These are phyloP conservation scores for Sugiyamaella chiloensis DNA, from an alignment of 805 yeast species.

Conservation along the genomic window DNA sequence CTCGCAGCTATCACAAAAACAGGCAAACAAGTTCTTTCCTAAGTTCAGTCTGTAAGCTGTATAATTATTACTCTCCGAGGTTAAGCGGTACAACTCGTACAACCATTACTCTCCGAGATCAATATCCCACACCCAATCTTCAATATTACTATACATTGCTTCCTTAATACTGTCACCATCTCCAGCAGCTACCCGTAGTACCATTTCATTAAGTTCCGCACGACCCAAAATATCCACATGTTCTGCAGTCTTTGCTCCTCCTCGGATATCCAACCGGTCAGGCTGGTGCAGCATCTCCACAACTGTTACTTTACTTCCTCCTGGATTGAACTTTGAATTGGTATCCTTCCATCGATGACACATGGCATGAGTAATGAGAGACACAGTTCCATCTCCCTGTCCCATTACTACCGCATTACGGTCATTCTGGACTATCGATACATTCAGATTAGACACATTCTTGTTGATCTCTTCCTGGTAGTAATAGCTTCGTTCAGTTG, in stretches of 20 bases:
- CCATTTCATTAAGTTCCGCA: conserved; percentile 83
- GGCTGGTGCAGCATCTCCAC: conserved; percentile 95
- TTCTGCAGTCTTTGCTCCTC: conserved; percentile 97
- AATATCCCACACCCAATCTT: conserved; percentile 57
- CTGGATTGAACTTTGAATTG: conserved; percentile 71
- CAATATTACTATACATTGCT: conserved; percentile 54
- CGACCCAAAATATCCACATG: conserved; percentile 96
- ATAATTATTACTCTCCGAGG: conserved; percentile 41
- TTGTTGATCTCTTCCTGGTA: conserved; percentile 69
- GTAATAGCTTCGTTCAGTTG: conserved; percentile 89
- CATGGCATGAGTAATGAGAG: conserved; percentile 80
- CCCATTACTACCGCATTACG: conserved; percentile 71
- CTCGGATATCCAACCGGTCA: conserved; percentile 87
- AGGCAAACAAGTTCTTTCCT: conserved; percentile 68
- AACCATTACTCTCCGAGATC: conserved; percentile 43
- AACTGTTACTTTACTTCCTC: conserved; percentile 61
- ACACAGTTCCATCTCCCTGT: conserved; percentile 96
- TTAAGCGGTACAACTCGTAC: conserved; percentile 51
- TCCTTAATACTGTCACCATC: conserved; percentile 64
- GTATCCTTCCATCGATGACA: conserved; percentile 86
- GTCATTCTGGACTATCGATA: conserved; percentile 66
- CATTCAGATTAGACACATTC: conserved; percentile 51
- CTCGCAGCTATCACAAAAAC: conserved; percentile 79
- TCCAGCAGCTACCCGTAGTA: conserved; percentile 81
- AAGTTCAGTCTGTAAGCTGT: neutral